Conservation (phyloP, 176 grass and related monocot species). For the Phoenix roebelenii region DNA sequence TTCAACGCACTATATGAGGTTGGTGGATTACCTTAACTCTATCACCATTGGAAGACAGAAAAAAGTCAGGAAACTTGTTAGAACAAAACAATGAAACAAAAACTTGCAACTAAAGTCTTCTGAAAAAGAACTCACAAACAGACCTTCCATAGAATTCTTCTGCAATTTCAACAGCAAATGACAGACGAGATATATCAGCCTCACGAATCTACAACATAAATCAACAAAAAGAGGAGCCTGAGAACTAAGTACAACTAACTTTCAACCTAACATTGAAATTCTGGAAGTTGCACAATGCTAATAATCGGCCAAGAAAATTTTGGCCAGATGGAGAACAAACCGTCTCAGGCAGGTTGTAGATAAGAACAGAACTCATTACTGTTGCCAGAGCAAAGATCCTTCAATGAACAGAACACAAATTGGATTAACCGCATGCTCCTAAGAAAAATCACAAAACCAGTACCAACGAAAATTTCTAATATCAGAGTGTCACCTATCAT, state of each 20-base stretch:
- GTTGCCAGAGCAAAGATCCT: conserved; percentile 96
- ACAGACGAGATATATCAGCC: conserved; percentile 84
- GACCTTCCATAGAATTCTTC: conserved; percentile 97
- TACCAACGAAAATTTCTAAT: no score
- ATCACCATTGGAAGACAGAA: conserved; percentile 22
- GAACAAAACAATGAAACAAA: no score
- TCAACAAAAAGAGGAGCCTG: conserved; percentile 7
- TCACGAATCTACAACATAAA: conserved; percentile 66
- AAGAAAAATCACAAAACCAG: neutral
- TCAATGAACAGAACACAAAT: neutral
- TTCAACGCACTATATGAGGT: neutral
- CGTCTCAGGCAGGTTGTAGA: conserved; percentile 96
- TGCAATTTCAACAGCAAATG: conserved; percentile 93
- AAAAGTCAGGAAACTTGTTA: neutral
- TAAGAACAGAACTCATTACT: conserved; percentile 82
- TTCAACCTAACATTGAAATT: no score
- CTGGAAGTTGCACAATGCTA: no score
- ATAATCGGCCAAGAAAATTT: conserved; percentile 1
- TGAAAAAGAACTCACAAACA: conserved; percentile 7
- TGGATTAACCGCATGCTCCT: neutral
- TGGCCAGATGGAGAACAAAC: conserved; percentile 31
- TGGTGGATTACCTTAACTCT: conserved; percentile 84
- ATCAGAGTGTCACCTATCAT: conserved; percentile 57
- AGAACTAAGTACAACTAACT: no score
- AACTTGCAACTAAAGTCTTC: neutral